A percentile compares a stretch with the other conserved stretches of the same genome.
These are phyloP conservation scores for Carpinus fangiana DNA, from an alignment of 306 rosid species.

Conservation along the genomic window DNA sequence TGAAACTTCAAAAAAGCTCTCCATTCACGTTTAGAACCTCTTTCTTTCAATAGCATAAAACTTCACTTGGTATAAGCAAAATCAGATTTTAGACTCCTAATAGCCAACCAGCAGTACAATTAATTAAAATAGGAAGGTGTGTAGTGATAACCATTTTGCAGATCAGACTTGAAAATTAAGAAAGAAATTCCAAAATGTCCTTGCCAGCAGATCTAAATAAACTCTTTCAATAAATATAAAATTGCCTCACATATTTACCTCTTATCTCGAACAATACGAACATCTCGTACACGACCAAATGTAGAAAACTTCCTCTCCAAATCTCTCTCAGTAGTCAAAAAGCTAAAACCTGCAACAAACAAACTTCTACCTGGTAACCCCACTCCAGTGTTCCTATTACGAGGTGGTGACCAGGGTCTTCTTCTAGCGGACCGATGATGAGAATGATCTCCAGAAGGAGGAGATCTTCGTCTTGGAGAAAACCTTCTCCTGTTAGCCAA, in stretches of 20 bases:
- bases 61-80: neutral
- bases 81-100: neutral
- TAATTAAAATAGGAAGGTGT: neutral
- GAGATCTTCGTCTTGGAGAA: slow-evolving; percentile 4
- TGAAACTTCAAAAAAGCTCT: neutral
- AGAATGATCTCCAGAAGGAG: neutral
- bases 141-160: neutral
- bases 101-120: neutral
- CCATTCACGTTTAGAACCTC: neutral
- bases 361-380: slow-evolving; percentile 4
- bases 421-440: neutral
- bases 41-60: neutral
- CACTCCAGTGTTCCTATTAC: neutral
- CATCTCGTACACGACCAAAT: slow-evolving; percentile 1
- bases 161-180: neutral
- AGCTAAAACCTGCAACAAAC: slow-evolving; percentile 5
- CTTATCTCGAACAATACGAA: slow-evolving; percentile 2
- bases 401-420: slow-evolving; percentile 1
- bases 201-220: neutral
- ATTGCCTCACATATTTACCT: neutral
- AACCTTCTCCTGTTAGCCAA: neutral
- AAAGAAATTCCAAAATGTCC: neutral
- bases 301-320: slow-evolving; percentile 6
- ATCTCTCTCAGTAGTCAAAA: slow-evolving; percentile 9
- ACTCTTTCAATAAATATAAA: neutral